Evolutionary conservation across 2,329 filamentous ascomycete genomes (phyloP).

Genomic region (Myriangium duriaei): DNA sequence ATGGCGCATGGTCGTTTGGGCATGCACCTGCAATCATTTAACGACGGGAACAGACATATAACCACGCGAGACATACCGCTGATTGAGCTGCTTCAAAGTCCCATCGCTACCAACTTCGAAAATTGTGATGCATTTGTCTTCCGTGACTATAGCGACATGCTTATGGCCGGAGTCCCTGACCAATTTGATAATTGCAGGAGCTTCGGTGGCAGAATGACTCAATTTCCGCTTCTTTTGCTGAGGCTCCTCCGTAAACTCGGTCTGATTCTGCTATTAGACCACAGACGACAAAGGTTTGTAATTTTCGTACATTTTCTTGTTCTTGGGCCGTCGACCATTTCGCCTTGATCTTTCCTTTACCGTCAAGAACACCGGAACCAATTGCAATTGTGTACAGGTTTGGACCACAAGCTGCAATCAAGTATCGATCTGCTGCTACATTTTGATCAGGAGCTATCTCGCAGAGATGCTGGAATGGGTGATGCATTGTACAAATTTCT

Average conservation of each 20-base stretch:
- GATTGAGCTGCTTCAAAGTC: constrained; percentile 53
- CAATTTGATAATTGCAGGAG: constrained; percentile 57
- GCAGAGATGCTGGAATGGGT: constrained; percentile 30
- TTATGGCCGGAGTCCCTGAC: constrained; percentile 49
- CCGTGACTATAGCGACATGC: constrained; percentile 68
- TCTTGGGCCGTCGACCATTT: constrained; percentile 40
- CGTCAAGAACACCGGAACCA: too few relatives aligned
- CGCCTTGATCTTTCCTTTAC: constrained; percentile 44
- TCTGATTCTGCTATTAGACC: too few relatives aligned
- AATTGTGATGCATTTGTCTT: constrained; percentile 83
- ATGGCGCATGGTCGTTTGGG: constrained; percentile 79
- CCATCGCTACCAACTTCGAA: constrained; percentile 55
- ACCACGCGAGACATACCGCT: constrained; percentile 42
- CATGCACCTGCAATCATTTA: constrained; percentile 49
- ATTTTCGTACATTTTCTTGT: background rate
- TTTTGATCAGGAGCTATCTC: background rate
- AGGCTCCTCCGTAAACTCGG: constrained; percentile 15
- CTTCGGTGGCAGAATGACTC: constrained; percentile 15
- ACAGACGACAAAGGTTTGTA: too few relatives aligned
- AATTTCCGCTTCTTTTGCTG: constrained; percentile 29
- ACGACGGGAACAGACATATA: background rate
- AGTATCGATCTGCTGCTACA: constrained; percentile 27
- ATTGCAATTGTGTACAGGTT: constrained; percentile 56
- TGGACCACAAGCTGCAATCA: constrained; percentile 64
- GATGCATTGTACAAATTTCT: too few relatives aligned